Percentiles rank a stretch among this genome's conserved stretches.
phyloP scores from a whole-genome alignment of 2,329 filamentous ascomycete species.

The Monosporascus sp. region DNA sequence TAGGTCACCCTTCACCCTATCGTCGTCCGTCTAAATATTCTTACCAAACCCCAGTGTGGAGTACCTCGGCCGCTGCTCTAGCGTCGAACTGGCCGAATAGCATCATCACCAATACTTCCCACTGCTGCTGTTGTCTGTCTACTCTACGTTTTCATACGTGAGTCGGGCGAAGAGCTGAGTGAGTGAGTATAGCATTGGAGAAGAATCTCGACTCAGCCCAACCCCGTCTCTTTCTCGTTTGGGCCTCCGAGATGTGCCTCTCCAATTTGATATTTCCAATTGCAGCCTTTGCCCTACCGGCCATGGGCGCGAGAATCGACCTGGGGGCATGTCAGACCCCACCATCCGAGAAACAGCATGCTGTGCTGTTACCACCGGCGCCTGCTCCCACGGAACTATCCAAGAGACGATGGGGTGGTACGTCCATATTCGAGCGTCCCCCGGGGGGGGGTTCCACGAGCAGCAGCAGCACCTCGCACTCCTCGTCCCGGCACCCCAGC shows the following conservation, averaged over 20 bases:
- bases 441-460: neutral
- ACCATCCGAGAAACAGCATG: neutral
- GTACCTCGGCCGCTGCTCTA: no score
- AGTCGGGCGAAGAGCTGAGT: no score
- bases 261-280: neutral
- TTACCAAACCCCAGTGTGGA: no score
- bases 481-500: no score
- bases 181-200: neutral
- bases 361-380: neutral
- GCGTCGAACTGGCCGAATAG: no score
- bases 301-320: neutral
- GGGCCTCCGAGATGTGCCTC: neutral
- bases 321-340: neutral
- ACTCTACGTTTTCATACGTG: neutral
- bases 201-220: neutral
- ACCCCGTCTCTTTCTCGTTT: neutral
- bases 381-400: neutral
- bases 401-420: neutral
- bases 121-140: neutral
- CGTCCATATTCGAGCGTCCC: neutral
- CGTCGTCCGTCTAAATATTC: no score
- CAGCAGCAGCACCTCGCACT: slow-evolving; percentile 3
- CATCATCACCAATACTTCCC: neutral
- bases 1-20: no score
- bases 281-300: neutral